Conservation (phyloP, 768 basidiomycete genomes). For the Cantharellus anzutake region DNA sequence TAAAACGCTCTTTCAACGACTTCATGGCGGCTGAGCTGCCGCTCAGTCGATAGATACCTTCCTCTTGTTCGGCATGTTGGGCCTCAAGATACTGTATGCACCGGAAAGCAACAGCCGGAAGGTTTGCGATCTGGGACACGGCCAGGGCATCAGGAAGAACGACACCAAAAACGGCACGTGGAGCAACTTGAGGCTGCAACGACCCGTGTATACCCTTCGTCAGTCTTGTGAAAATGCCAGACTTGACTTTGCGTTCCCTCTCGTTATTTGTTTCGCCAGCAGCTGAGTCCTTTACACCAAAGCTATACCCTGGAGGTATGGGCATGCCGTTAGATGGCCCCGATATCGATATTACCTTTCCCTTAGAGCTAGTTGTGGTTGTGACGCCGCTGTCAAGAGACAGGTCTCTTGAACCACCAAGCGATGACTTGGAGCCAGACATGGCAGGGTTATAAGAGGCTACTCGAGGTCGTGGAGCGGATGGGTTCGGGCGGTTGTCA, state of each 20-base stretch:
- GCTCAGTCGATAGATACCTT: conserved; percentile 91
- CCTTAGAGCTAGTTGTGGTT: background rate
- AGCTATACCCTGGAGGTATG: conserved; percentile 80
- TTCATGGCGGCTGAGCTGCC: conserved; percentile 94
- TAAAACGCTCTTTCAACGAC: conserved; percentile 81
- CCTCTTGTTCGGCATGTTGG: conserved; percentile 88
- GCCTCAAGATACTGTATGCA: conserved; percentile 89
- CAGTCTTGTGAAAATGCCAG: conserved; percentile 81
- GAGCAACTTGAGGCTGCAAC: conserved; percentile 16
- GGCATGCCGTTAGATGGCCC: conserved; percentile 70
- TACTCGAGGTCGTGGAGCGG: conserved; percentile 21
- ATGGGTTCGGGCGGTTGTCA: background rate
- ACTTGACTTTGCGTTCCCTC: conserved; percentile 81
- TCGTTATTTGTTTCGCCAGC: conserved; percentile 24
- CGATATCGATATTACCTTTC: conserved; percentile 45
- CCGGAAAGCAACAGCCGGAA: conserved; percentile 90
- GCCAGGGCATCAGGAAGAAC: conserved; percentile 74
- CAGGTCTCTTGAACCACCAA: background rate
- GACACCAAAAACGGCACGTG: conserved; percentile 73
- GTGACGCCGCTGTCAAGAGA: conserved; percentile 1
- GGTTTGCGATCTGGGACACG: conserved; percentile 70
- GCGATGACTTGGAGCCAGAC: conserved; percentile 24
- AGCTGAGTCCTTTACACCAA: conserved; percentile 44
- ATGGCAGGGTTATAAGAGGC: conserved; percentile 49
- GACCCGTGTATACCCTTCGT: conserved; percentile 19